Evolutionary conservation across 2,329 filamentous ascomycete genomes (phyloP), one percentile per base, ranked within the genome.

Genomic region (Aspergillus sp.): DNA sequence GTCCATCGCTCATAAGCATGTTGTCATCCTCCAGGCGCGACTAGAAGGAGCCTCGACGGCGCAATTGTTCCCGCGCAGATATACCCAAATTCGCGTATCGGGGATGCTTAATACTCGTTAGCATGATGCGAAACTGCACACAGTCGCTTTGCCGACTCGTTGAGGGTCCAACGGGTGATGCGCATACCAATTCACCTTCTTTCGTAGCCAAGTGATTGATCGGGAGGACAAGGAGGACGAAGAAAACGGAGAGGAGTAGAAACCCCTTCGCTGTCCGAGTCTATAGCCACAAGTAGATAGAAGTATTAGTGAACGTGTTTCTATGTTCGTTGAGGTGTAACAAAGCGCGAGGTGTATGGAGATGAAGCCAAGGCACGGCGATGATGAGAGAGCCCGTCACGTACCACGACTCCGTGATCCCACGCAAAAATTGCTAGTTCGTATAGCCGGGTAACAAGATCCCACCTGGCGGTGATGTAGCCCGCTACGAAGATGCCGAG

Each of bases 391-490:
- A 17, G 14, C 10, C 11, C 3, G 17, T 38, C 44, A 79, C 88
- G 68, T 78, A 96, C 91, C 71, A 97, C 88, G 67, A 99, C 94
- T 71, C 93, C 91, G 89, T 97, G 90, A 74, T 97, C 89, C 91
- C 92, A 97, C 63, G 95, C 94, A 74, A 97, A 99, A 61, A 96
- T 88, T 63, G 91, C 89, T 67, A 99, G 85, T 77, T 99, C 93
- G 87, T 97, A 96, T 66, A 97, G 83, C 67, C 92, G 88, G 65
- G 93, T 97, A 63, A 97, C 91, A 58, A 99, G 87, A 77, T 97
- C 94, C 92, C 94, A 99, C 81, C 94, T 89, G 71, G 94, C 94
- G 77, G 94, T 99, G 74, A 93, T 97, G 82, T 99, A 99, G 76
- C 94, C 94, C 79, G 94, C 93, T 82, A 97, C 88, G 81, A 99